A percentile compares a stretch with the other conserved stretches of the same genome.
Evolutionary conservation across 2,329 filamentous ascomycete genomes (phyloP).

Genomic region (Sporothrix luriei): DNA sequence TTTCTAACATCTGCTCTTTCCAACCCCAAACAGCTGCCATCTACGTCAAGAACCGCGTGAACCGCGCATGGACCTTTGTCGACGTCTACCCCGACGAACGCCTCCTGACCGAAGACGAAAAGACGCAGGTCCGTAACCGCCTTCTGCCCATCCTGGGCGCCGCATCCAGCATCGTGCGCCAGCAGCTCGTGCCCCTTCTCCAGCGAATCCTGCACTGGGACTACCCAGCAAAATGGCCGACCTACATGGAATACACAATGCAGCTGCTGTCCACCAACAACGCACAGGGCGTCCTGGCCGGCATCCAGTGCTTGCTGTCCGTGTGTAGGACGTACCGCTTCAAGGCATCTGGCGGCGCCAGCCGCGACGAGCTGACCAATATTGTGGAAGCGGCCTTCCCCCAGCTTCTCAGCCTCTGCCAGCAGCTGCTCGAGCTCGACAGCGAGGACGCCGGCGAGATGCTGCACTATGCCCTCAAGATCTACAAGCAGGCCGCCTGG

Average conservation of each 20-base stretch:
- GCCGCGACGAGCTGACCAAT: constrained; percentile 83
- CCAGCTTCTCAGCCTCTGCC: constrained; percentile 81
- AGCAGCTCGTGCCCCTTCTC: constrained; percentile 90
- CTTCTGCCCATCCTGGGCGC: constrained; percentile 85
- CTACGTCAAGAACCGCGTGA: constrained; percentile 97
- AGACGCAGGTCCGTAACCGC: constrained; percentile 80
- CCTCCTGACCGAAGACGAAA: constrained; percentile 85
- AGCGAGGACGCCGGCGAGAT: constrained; percentile 96
- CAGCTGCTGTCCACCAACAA: constrained; percentile 86
- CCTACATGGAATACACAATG: constrained; percentile 89
- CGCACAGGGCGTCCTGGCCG: constrained; percentile 83
- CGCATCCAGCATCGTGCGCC: constrained; percentile 77
- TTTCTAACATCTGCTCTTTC: not conserved
- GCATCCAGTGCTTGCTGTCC: constrained; percentile 88
- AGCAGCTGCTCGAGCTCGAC: constrained; percentile 84
- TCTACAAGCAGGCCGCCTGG: constrained; percentile 98
- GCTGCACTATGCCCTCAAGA: constrained; percentile 91
- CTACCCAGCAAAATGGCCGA: constrained; percentile 91
- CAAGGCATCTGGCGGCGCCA: constrained; percentile 76
- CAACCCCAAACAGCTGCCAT: constrained; percentile 71
- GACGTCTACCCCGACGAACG: constrained; percentile 74
- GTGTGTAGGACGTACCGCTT: constrained; percentile 96
- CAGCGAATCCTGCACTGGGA: constrained; percentile 96
- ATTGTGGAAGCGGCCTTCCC: constrained; percentile 93
- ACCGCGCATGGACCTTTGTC: constrained; percentile 80